Conservation (phyloP, 73 alveolate species). For the Paramecium octaurelia region DNA sequence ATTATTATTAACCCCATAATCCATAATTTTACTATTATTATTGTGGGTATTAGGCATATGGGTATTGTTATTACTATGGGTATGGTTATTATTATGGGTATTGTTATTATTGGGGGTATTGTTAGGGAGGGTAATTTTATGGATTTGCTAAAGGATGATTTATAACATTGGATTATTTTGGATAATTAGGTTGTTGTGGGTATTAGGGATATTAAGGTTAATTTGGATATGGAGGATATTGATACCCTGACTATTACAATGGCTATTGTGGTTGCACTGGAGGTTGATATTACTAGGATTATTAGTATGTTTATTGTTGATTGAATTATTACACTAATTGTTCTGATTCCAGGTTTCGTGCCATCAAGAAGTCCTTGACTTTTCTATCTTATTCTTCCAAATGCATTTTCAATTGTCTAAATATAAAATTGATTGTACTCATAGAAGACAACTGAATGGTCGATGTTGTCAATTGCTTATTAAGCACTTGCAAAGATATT, state of each 20-base stretch:
- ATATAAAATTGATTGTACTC: neutral
- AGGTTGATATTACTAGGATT: neutral
- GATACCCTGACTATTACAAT: neutral
- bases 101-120: neutral
- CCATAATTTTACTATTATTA: neutral
- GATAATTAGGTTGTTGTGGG: neutral
- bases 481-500: neutral
- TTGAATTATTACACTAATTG: neutral
- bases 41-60: neutral
- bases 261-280: neutral
- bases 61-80: neutral
- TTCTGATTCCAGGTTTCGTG: constrained; percentile 13
- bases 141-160: too few relatives aligned
- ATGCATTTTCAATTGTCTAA: neutral
- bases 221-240: neutral
- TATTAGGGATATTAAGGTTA: neutral
- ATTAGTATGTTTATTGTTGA: neutral
- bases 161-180: neutral
- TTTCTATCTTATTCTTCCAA: constrained; percentile 20
- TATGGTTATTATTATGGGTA: neutral
- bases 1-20: neutral
- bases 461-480: constrained; percentile 18
- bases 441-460: constrained; percentile 40
- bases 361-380: neutral
- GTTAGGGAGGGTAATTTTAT: neutral